phyloP scores from a whole-genome alignment of 805 yeast genomes.

The Pichia membranifaciens region DNA sequence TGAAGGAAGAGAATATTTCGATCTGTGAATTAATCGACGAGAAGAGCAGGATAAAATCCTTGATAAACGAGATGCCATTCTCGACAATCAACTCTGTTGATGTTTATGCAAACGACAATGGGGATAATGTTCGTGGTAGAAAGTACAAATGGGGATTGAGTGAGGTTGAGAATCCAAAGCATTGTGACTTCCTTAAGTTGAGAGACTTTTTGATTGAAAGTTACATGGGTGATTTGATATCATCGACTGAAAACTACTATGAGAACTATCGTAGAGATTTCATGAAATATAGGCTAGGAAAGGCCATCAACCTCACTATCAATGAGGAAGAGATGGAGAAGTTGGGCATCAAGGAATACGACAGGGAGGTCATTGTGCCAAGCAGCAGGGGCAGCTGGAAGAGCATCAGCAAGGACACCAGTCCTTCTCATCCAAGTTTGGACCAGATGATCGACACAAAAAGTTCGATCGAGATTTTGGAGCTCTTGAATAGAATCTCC shows the following conservation, averaged over 20 bases:
- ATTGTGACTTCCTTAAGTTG: conserved; percentile 69
- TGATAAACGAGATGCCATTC: conserved; percentile 53
- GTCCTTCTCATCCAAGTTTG: conserved; percentile 24
- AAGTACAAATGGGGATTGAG: conserved; percentile 81
- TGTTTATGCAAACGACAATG: conserved; percentile 36
- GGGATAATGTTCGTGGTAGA: conserved; percentile 61
- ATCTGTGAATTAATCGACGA: conserved; percentile 46
- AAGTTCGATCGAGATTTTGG: conserved; percentile 32
- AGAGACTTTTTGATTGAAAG: conserved; percentile 60
- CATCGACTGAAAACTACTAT: conserved; percentile 72
- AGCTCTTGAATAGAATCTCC: conserved; percentile 34
- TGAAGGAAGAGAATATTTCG: conserved; percentile 50
- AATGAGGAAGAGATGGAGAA: conserved; percentile 8
- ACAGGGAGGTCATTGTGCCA: conserved; percentile 21
- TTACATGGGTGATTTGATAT: conserved; percentile 71
- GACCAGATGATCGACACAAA: conserved; percentile 25
- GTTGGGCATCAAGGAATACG: conserved; percentile 18
- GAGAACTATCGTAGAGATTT: conserved; percentile 60
- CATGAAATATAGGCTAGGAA: conserved; percentile 34
- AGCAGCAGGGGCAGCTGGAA: conserved; percentile 24
- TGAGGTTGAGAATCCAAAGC: conserved; percentile 70
- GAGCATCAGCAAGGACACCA: conserved; percentile 14
- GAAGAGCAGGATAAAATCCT: conserved; percentile 30
- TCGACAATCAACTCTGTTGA: conserved; percentile 65
- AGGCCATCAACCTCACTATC: conserved; percentile 22